Percentiles rank a stretch among this genome's conserved stretches.
phyloP scores from a whole-genome alignment of 1,139 yeast species.

The Nematodospora anomalae region DNA sequence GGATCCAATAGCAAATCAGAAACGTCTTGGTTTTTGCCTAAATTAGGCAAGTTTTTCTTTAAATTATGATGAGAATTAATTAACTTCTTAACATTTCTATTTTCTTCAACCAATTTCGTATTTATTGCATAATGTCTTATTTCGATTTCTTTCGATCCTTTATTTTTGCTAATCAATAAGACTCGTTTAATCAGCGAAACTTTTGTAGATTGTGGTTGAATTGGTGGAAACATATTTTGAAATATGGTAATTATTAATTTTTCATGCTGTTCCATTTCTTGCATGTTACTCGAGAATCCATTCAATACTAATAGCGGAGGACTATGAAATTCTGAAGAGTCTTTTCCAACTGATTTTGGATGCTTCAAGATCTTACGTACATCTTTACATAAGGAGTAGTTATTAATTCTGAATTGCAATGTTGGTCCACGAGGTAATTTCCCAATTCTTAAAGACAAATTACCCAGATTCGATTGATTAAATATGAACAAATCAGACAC shows the following conservation, averaged over 20 bases:
- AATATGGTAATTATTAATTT: conserved; percentile 84
- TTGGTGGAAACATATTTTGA: conserved; percentile 95
- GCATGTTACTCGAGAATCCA: conserved; percentile 64
- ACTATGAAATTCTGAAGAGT: conserved; percentile 59
- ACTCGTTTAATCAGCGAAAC: conserved; percentile 80
- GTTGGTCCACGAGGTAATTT: conserved; percentile 96
- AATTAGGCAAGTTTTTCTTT: conserved; percentile 72
- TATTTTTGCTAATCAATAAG: conserved; percentile 73
- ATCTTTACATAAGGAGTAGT: conserved; percentile 82
- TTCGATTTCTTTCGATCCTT: conserved; percentile 70
- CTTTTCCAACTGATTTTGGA: conserved; percentile 69
- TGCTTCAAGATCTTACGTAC: conserved; percentile 64
- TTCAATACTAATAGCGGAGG: conserved; percentile 93
- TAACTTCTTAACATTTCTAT: conserved; percentile 75
- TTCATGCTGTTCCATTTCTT: conserved; percentile 63
- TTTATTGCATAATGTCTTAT: conserved; percentile 89
- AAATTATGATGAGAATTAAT: conserved; percentile 61
- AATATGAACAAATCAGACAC: conserved; percentile 86
- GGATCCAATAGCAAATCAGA: conserved; percentile 85
- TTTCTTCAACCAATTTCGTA: conserved; percentile 82
- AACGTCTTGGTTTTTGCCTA: conserved; percentile 68
- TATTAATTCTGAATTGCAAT: conserved; percentile 72
- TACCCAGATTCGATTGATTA: conserved; percentile 80
- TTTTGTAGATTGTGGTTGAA: conserved; percentile 76
- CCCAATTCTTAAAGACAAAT: conserved; percentile 78